Percentiles rank a stretch among this genome's conserved stretches.
Evolutionary conservation across 306 rosid species (phyloP).

Genomic region (Argentina anserina): DNA sequence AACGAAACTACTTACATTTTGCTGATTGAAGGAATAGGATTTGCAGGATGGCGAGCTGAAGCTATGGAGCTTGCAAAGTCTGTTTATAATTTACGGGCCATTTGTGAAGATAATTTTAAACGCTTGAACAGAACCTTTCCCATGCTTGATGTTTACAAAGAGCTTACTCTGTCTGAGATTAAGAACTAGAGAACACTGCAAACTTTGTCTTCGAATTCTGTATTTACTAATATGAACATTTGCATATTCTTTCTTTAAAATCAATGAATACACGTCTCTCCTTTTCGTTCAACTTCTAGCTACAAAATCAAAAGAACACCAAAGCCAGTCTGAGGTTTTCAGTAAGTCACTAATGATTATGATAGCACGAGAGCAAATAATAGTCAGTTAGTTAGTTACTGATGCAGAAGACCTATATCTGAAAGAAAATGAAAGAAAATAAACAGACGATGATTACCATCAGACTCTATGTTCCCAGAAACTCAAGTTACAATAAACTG

Average conservation of each 20-base stretch:
- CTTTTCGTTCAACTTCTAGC: background rate
- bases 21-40: constrained; percentile 72
- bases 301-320: background rate
- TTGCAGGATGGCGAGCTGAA: constrained; percentile 71
- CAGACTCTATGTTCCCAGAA: background rate
- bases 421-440: background rate
- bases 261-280: background rate
- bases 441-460: background rate
- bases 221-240: background rate
- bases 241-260: background rate
- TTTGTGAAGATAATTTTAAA: constrained; percentile 49
- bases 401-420: background rate
- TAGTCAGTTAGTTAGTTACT: background rate
- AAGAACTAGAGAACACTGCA: constrained; percentile 25
- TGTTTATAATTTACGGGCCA: constrained; percentile 43
- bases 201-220: background rate
- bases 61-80: constrained; percentile 70
- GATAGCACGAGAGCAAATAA: background rate
- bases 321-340: background rate
- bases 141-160: constrained; percentile 60
- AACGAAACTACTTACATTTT: constrained; percentile 64
- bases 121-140: constrained; percentile 64
- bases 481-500: background rate
- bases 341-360: background rate
- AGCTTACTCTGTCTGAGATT: constrained; percentile 47